Evolutionary conservation across 2,329 filamentous ascomycete species (phyloP).

Genomic region (Monosporascus sp.): DNA sequence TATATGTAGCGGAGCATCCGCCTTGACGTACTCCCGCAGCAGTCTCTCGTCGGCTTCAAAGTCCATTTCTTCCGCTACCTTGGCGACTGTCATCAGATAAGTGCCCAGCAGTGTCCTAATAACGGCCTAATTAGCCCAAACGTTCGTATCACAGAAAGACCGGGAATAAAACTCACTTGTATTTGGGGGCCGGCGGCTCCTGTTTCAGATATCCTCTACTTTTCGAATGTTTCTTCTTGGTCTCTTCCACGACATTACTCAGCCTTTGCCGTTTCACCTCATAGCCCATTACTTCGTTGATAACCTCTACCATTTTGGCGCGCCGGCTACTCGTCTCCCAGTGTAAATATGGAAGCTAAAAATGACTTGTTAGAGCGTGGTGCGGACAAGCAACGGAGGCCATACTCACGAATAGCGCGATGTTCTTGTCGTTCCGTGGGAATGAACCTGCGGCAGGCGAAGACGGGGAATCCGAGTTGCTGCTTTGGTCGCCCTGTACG

Average conservation of each 20-base stretch:
- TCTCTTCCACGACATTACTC: background rate
- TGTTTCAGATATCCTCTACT: background rate
- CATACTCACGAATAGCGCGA: constrained; percentile 6
- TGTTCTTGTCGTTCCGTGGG: background rate
- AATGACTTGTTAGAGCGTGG: background rate
- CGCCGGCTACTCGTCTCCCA: constrained; percentile 20
- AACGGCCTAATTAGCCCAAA: background rate
- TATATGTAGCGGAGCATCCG: constrained; percentile 16
- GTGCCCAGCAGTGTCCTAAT: constrained; percentile 1
- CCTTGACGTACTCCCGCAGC: constrained; percentile 10
- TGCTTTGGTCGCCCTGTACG: background rate
- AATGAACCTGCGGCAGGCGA: background rate
- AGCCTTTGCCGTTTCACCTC: background rate
- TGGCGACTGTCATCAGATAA: constrained; percentile 11
- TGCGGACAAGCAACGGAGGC: background rate
- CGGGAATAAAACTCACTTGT: background rate
- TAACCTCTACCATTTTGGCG: constrained; percentile 7
- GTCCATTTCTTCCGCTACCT: constrained; percentile 16
- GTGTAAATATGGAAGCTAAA: constrained; percentile 22
- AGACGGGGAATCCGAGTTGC: background rate
- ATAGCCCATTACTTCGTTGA: constrained; percentile 10
- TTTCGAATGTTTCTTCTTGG: background rate
- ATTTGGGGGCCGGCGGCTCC: background rate
- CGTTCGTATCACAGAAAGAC: no score
- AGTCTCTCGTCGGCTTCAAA: constrained; percentile 15